phyloP scores from a whole-genome alignment of 192 early-diverging fungal species.

The Backusella psychrophila region DNA sequence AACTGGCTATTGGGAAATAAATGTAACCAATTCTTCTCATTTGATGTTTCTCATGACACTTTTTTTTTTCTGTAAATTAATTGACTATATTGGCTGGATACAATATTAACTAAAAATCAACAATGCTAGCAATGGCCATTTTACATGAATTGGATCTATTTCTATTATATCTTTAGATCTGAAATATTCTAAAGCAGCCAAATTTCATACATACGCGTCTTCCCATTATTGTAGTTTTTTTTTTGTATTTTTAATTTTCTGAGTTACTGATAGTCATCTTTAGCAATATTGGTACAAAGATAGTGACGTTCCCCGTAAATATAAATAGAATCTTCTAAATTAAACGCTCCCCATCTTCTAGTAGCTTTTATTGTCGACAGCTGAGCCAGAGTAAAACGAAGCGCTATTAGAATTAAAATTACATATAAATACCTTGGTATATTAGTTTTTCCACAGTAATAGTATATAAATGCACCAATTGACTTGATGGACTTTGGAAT shows the following conservation, averaged over 20 bases:
- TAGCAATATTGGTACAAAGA: not conserved
- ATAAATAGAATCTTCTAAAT: conserved; percentile 1
- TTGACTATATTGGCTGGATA: not conserved
- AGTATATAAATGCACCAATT: not conserved
- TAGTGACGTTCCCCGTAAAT: not conserved
- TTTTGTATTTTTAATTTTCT: not conserved
- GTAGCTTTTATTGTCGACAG: not conserved
- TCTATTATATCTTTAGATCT: not conserved
- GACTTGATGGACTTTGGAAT: not conserved
- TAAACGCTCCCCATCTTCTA: not conserved
- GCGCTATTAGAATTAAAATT: not conserved
- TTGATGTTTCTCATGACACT: not conserved
- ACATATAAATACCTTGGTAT: not conserved
- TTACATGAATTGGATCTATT: not conserved
- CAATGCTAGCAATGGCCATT: not conserved
- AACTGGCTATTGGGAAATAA: not conserved
- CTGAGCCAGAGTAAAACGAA: not conserved
- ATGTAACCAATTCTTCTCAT: not conserved
- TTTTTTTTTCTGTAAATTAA: not conserved
- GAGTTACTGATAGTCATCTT: not conserved
- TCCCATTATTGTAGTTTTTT: not conserved
- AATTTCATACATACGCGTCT: not conserved
- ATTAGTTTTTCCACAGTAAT: not conserved
- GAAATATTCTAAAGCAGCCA: not conserved
- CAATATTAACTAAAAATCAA: not conserved